Evolutionary conservation across 768 basidiomycete genomes (phyloP).

Genomic region (Tubosaeta brunneosetosa): DNA sequence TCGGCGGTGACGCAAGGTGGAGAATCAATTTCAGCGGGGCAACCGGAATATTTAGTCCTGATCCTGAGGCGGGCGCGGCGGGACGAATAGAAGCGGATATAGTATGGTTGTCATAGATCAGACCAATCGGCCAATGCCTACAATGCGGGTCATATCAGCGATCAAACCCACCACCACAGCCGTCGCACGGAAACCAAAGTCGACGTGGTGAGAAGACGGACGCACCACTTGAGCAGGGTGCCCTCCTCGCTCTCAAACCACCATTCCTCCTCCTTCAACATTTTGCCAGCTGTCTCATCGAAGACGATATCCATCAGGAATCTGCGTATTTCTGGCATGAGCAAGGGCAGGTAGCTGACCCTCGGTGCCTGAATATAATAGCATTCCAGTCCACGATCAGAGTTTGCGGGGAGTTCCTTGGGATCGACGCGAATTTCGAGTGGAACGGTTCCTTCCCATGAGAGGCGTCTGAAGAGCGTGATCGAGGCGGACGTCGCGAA

Average conservation of each 20-base stretch:
- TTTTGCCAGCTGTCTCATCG: conserved; percentile 74
- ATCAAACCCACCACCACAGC: not conserved
- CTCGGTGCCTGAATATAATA: conserved; percentile 90
- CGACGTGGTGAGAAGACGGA: conserved; percentile 9
- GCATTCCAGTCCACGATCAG: conserved; percentile 83
- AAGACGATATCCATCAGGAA: conserved; percentile 91
- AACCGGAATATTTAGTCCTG: conserved; percentile 36
- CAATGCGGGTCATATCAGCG: conserved; percentile 8
- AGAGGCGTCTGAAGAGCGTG: conserved; percentile 79
- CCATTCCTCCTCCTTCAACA: conserved; percentile 86
- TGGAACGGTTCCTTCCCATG: conserved; percentile 89
- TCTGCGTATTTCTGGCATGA: conserved; percentile 83
- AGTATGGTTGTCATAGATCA: conserved; percentile 84
- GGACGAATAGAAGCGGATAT: conserved; percentile 56
- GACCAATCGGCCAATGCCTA: conserved; percentile 98
- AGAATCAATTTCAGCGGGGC: conserved; percentile 73
- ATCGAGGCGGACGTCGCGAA: conserved; percentile 57
- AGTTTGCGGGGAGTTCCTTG: conserved; percentile 85
- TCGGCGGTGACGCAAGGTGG: conserved; percentile 84
- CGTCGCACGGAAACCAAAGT: not conserved
- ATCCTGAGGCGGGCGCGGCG: conserved; percentile 34
- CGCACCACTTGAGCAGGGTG: conserved; percentile 80
- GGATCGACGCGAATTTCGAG: conserved; percentile 86
- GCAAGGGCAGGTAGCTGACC: conserved; percentile 87
- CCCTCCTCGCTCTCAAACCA: conserved; percentile 95